phyloP scores from a whole-genome alignment of 768 basidiomycete genomes.

The Artomyces pyxidatus region DNA sequence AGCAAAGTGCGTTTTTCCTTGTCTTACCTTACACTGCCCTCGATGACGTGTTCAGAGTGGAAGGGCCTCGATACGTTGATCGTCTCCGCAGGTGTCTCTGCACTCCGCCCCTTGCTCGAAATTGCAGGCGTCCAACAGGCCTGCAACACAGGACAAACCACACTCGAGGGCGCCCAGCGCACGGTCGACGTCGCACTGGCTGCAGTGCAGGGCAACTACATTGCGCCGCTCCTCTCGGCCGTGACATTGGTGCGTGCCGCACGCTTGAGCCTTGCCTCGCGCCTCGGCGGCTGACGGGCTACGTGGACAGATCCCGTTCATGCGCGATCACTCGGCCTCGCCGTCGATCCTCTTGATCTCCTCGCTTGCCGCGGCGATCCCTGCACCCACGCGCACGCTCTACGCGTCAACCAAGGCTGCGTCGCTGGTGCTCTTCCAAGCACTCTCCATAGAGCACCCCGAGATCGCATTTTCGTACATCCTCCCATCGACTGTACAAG shows the following conservation, averaged over 20 bases:
- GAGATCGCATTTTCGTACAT: slow-evolving; percentile 51
- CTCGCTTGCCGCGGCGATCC: slow-evolving; percentile 69
- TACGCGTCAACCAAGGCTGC: slow-evolving; percentile 84
- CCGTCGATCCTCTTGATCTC: slow-evolving; percentile 78
- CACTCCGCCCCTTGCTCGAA: slow-evolving; percentile 66
- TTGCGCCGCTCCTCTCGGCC: slow-evolving; percentile 62
- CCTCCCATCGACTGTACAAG: slow-evolving; percentile 66
- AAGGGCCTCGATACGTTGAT: slow-evolving; percentile 75
- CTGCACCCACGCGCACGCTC: slow-evolving; percentile 78
- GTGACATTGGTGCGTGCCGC: slow-evolving; percentile 64
- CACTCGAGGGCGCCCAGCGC: slow-evolving; percentile 50
- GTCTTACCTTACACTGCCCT: background rate
- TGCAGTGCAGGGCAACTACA: slow-evolving; percentile 57
- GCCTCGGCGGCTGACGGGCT: too few species aligned
- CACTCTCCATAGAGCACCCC: slow-evolving; percentile 76
- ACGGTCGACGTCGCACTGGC: slow-evolving; percentile 48
- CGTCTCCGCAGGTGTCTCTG: slow-evolving; percentile 78
- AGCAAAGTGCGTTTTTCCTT: slow-evolving; percentile 40
- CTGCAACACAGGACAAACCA: slow-evolving; percentile 29
- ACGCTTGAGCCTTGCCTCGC: too few species aligned
- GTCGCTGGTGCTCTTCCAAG: slow-evolving; percentile 67
- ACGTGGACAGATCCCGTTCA: slow-evolving; percentile 69
- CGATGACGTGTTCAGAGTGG: slow-evolving; percentile 48
- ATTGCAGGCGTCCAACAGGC: slow-evolving; percentile 48
- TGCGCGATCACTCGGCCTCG: slow-evolving; percentile 50